Conservation (phyloP, 108 stramenopile genomes). For the Thalassiosira profunda region DNA sequence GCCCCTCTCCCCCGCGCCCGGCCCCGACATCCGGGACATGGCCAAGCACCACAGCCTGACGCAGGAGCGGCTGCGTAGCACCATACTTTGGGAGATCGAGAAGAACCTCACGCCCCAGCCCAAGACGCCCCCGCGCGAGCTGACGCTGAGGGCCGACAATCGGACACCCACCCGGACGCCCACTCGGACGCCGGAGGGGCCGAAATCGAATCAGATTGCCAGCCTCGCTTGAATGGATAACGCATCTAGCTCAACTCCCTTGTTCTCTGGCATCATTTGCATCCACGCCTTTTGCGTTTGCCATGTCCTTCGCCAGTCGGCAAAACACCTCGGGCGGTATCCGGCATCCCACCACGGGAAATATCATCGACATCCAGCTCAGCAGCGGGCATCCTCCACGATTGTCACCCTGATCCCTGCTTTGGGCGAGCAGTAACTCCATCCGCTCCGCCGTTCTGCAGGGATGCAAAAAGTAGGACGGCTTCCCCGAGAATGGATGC, state of each 20-base stretch:
- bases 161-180: too few relatives aligned
- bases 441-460: conserved; percentile 65
- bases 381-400: conserved; percentile 49
- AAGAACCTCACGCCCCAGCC: conserved; percentile 11
- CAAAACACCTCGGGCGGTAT: too few relatives aligned
- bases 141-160: too few relatives aligned
- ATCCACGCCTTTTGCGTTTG: too few relatives aligned
- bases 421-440: conserved; percentile 19
- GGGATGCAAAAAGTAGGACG: conserved; percentile 78
- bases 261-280: too few relatives aligned
- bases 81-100: conserved; percentile 26
- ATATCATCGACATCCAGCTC: conserved; percentile 83
- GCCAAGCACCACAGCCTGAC: conserved; percentile 18
- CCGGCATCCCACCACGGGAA: conserved; percentile 63
- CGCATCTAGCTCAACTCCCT: too few relatives aligned
- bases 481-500: conserved; percentile 64
- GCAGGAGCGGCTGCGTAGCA: conserved; percentile 18
- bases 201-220: too few relatives aligned
- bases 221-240: too few relatives aligned
- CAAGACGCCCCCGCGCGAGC: neutral
- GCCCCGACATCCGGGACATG: conserved; percentile 9
- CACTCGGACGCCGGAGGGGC: too few relatives aligned
- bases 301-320: too few relatives aligned
- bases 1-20: neutral
- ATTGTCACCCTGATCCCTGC: neutral